phyloP scores from a whole-genome alignment of 495 filamentous ascomycete genomes.

The Friedmanniomyces endolithicus region DNA sequence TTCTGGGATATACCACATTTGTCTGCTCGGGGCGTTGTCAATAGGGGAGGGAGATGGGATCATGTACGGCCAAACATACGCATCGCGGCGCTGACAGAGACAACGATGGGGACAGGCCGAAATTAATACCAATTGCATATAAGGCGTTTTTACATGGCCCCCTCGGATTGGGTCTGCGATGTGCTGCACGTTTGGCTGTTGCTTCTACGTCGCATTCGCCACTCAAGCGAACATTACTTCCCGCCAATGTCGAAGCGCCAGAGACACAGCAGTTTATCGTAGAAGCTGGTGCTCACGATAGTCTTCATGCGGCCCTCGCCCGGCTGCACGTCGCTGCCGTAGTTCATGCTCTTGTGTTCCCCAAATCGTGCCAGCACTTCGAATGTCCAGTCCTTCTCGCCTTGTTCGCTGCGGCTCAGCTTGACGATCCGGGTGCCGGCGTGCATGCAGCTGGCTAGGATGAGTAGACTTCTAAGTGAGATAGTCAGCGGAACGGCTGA shows the following conservation, averaged over 20 bases:
- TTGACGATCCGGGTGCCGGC: constrained; percentile 61
- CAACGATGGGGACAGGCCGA: too few species aligned
- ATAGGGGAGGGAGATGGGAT: not conserved
- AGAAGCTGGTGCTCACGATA: constrained; percentile 77
- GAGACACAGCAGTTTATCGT: constrained; percentile 68
- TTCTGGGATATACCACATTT: not conserved
- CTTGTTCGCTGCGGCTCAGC: constrained; percentile 27
- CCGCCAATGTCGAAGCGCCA: constrained; percentile 39
- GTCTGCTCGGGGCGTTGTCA: not conserved
- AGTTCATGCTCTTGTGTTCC: constrained; percentile 92
- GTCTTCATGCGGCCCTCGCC: constrained; percentile 6
- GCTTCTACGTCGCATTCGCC: not conserved
- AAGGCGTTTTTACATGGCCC: too few species aligned
- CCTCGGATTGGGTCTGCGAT: too few species aligned
- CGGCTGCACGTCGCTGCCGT: constrained; percentile 66
- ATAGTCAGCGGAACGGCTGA: not conserved
- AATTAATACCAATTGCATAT: too few species aligned
- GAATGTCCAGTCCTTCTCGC: constrained; percentile 42
- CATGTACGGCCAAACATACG: not conserved
- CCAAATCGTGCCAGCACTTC: constrained; percentile 61
- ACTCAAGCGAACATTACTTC: not conserved
- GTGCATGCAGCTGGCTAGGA: constrained; percentile 92
- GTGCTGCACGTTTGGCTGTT: too few species aligned
- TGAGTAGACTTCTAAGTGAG: constrained; percentile 28
- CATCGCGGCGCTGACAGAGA: too few species aligned